Evolutionary conservation across 768 basidiomycete species (phyloP).

Genomic region (Tubosaeta brunneosetosa): DNA sequence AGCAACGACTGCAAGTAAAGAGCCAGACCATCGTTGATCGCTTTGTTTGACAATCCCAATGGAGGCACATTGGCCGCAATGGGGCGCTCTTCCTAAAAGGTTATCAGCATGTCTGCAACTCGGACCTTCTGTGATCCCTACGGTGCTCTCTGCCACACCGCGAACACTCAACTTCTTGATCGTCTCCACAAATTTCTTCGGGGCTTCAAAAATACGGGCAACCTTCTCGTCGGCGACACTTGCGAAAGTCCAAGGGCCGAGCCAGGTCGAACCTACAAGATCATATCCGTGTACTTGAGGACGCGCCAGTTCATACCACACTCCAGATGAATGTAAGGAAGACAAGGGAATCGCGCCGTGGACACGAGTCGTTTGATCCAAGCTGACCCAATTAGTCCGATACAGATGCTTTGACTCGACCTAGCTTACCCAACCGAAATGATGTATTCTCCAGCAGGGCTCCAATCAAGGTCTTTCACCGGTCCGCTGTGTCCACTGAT

Average conservation of each 20-base stretch:
- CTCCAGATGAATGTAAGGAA: constrained; percentile 11
- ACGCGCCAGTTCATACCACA: constrained; percentile 85
- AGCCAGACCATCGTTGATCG: constrained; percentile 58
- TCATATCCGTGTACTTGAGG: constrained; percentile 99
- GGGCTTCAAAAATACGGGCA: constrained; percentile 88
- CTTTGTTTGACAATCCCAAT: constrained; percentile 91
- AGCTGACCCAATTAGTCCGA: constrained; percentile 37
- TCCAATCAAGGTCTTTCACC: constrained; percentile 83
- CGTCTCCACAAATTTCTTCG: constrained; percentile 68
- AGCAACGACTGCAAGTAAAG: background rate
- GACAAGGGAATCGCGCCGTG: constrained; percentile 54
- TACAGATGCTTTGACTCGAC: background rate
- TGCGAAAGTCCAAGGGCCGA: constrained; percentile 72
- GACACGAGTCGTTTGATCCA: constrained; percentile 90
- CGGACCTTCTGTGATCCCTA: constrained; percentile 20
- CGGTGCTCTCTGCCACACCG: constrained; percentile 47
- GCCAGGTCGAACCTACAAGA: constrained; percentile 72
- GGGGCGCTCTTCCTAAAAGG: constrained; percentile 54
- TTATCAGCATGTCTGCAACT: constrained; percentile 1
- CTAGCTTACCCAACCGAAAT: constrained; percentile 72
- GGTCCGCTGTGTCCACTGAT: constrained; percentile 81
- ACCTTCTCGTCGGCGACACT: constrained; percentile 98
- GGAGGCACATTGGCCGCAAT: constrained; percentile 87
- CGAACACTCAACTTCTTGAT: constrained; percentile 49
- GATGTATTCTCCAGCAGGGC: constrained; percentile 78